Conservation (phyloP, 2,329 filamentous ascomycete species). For the Biscogniauxia marginata region DNA sequence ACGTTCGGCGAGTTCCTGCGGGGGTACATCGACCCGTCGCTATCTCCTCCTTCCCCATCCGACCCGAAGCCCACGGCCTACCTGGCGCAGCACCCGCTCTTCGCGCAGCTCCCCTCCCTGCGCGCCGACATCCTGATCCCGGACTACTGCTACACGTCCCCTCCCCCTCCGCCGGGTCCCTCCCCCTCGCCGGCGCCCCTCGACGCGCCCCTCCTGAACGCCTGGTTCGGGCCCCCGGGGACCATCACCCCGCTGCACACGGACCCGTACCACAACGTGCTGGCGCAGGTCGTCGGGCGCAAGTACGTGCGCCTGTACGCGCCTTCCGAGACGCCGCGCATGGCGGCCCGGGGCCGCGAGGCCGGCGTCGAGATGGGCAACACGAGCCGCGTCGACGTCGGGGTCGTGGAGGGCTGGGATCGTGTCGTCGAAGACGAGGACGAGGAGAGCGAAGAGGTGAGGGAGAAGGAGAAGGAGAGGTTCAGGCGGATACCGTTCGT, state of each 20-base stretch:
- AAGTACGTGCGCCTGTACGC: conserved; percentile 93
- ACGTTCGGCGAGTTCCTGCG: conserved; percentile 70
- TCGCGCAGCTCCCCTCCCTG: conserved; percentile 76
- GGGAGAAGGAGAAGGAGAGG: conserved; percentile 36
- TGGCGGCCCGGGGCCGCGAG: conserved; percentile 64
- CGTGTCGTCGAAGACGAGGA: neutral
- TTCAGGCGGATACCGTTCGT: conserved; percentile 64
- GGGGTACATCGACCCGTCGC: conserved; percentile 51
- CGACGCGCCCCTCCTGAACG: conserved; percentile 71
- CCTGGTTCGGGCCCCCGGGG: conserved; percentile 85
- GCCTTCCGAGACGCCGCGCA: conserved; percentile 55
- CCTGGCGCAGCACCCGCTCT: conserved; percentile 87
- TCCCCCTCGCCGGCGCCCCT: conserved; percentile 40
- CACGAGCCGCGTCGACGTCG: conserved; percentile 78
- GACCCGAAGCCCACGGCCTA: conserved; percentile 61
- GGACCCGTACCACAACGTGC: conserved; percentile 89
- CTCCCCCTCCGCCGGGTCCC: conserved; percentile 57
- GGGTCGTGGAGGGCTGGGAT: conserved; percentile 64
- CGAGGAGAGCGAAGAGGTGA: conserved; percentile 6
- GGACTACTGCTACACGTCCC: conserved; percentile 77
- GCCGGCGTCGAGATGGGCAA: conserved; percentile 88
- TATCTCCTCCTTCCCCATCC: neutral
- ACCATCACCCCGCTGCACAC: conserved; percentile 94
- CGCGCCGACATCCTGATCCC: conserved; percentile 75
- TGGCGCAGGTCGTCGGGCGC: conserved; percentile 82